Base-by-base conservation (phyloP, 2,329 filamentous ascomycete genomes). In the Arthrobotrys sinensis region DNA sequence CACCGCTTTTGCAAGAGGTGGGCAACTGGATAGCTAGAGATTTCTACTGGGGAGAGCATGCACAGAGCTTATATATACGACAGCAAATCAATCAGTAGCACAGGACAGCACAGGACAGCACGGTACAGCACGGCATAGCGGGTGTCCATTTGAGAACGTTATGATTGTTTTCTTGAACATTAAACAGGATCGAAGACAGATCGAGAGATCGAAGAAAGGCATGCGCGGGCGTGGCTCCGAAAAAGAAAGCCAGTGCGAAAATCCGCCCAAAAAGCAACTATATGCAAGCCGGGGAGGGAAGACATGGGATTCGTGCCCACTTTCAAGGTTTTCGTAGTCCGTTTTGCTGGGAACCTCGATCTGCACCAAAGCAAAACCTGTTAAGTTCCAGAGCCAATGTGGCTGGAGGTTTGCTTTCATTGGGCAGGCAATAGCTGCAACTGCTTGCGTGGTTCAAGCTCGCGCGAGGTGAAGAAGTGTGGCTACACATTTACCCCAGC, bases 241-340 rank as follows among this genome's bases (percentile, higher is more conserved):
- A 71, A 72, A 53, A 72, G 53, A 64, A 77, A 72, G 45, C 34
- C 46, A 45, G 36, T 52, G 40, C 50, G 66, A 45, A 52, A 16
- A 71, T 70, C 60, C 32, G 21, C 28, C 10, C 16, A 71, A 77
- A 77, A 77, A 70, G 65, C 73, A 65, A 76, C 4, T 19, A 60
- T 19, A 68, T 69, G 19, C 71, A 32, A 53, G 68, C 50, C 63
- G 63, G 50, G 14, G n/a, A 70, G 63, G 50, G 62, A 53, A 72
- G n/a, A 5, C 50, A 50, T 46, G 52, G 16, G 65, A 36, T 34
- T 34, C 28, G 28, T 52, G 10, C 46, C 48, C n/a, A 60, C 34
- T 40, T 60, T 60, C 53, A 60, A 60, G 53, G 53, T 60, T 60
- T 60, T 60, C 34, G 34, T 48, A 60, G 60, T 40, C 60, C 60